Conservation (phyloP, 805 yeast genomes). For the Metschnikowia noctiluminum region DNA sequence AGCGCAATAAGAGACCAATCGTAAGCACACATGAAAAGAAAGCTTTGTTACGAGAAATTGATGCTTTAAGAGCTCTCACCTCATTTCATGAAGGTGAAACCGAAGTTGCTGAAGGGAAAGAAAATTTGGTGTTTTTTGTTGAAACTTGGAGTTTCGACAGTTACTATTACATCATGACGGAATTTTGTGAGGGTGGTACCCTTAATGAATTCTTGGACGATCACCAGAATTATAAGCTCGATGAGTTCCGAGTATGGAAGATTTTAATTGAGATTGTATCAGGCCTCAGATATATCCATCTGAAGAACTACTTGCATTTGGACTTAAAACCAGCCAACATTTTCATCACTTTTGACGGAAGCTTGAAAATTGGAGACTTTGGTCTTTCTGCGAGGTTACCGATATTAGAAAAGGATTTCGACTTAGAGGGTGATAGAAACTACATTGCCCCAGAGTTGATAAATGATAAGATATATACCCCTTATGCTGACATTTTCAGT, state of each 20-base stretch:
- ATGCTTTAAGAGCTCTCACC: slow-evolving; percentile 49
- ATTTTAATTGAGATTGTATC: slow-evolving; percentile 77
- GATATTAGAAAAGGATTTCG: slow-evolving; percentile 59
- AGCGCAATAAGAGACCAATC: slow-evolving; percentile 70
- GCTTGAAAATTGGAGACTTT: slow-evolving; percentile 91
- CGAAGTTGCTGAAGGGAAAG: slow-evolving; percentile 61
- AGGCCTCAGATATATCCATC: slow-evolving; percentile 81
- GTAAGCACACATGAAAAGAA: slow-evolving; percentile 50
- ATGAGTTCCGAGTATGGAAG: slow-evolving; percentile 98
- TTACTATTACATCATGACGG: slow-evolving; percentile 87
- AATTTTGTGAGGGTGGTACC: slow-evolving; percentile 92
- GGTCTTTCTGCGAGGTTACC: slow-evolving; percentile 90
- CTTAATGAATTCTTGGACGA: slow-evolving; percentile 76
- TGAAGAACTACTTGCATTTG: slow-evolving; percentile 69
- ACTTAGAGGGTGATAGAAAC: slow-evolving; percentile 95
- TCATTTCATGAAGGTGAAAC: slow-evolving; percentile 36
- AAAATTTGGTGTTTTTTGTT: slow-evolving; percentile 71
- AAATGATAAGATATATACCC: slow-evolving; percentile 75
- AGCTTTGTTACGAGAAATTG: slow-evolving; percentile 72
- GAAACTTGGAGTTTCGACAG: slow-evolving; percentile 83
- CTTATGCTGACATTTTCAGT: slow-evolving; percentile 94
- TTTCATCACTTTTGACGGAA: slow-evolving; percentile 91
- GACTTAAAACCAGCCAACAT: slow-evolving; percentile 96
- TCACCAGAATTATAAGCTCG: slow-evolving; percentile 67
- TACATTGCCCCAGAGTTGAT: slow-evolving; percentile 97